phyloP scores from a whole-genome alignment of 176 grass and related monocot genomes.

The Stipa capillata region DNA sequence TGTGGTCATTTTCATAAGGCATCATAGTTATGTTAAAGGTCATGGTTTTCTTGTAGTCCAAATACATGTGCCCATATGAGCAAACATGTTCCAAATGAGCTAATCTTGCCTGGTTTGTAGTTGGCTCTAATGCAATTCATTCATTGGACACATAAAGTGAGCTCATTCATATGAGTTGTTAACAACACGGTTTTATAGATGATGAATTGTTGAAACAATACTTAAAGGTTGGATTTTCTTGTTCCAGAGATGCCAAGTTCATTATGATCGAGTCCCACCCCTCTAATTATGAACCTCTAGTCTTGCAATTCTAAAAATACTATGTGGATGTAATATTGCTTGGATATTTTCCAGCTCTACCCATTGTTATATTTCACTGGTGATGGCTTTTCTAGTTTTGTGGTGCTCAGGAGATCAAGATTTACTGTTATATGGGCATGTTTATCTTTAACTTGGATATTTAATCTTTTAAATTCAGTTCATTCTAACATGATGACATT shows the following conservation, averaged over 20 bases:
- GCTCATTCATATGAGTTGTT: background rate
- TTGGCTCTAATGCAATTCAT: background rate
- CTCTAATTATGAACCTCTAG: conserved; percentile 3
- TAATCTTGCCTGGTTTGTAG: background rate
- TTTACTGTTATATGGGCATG: background rate
- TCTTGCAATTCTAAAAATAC: background rate
- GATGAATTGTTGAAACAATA: background rate
- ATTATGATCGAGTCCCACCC: too few relatives aligned
- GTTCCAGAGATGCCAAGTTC: background rate
- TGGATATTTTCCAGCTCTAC: conserved; percentile 1
- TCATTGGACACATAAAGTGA: background rate
- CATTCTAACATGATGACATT: conserved; percentile 30
- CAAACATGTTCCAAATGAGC: background rate
- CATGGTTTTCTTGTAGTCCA: background rate
- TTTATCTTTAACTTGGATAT: conserved; percentile 16
- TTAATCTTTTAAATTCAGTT: conserved; percentile 7
- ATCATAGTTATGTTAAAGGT: too few relatives aligned
- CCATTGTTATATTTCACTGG: background rate
- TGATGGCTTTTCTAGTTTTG: background rate
- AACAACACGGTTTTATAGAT: background rate
- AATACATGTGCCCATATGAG: background rate
- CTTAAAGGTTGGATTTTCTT: background rate
- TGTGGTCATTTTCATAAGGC: too few relatives aligned
- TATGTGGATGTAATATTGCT: background rate
- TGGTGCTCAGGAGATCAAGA: background rate